Conservation (phyloP, 2,329 filamentous ascomycete genomes). For the Cordyceps tenuipes region DNA sequence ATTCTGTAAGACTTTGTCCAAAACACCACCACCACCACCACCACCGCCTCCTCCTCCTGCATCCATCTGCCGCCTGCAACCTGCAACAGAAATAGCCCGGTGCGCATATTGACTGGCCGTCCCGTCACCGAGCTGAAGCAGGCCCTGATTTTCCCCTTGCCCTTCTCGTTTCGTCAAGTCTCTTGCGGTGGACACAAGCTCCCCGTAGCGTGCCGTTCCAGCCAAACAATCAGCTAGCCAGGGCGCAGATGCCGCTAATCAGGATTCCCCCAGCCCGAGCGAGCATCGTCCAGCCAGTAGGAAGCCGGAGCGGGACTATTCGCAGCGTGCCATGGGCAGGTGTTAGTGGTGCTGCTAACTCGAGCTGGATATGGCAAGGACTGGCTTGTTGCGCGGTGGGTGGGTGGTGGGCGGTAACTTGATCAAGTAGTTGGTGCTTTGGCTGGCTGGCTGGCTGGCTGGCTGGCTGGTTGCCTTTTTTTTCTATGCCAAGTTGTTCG, state of each 20-base stretch:
- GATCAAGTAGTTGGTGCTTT: too few species aligned
- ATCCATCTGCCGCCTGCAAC: background rate
- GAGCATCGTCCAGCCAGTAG: conserved; percentile 3
- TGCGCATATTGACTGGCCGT: background rate
- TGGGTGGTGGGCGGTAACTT: background rate
- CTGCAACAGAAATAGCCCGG: background rate
- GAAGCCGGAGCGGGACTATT: background rate
- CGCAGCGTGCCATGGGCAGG: background rate
- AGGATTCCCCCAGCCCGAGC: conserved; percentile 4
- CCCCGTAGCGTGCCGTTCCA: background rate
- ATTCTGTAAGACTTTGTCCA: background rate
- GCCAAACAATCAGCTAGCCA: conserved; percentile 4
- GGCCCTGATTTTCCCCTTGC: background rate
- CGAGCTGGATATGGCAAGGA: background rate
- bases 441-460: background rate
- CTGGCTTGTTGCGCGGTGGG: background rate
- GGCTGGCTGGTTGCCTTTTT: background rate
- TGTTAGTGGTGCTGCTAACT: background rate
- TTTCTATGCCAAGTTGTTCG: background rate
- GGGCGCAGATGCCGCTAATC: conserved; percentile 9
- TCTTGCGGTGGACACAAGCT: background rate
- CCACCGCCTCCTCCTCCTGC: too few species aligned
- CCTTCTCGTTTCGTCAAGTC: background rate
- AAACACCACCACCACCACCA: too few species aligned
- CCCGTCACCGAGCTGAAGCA: background rate